A percentile compares a stretch with the other conserved stretches of the same genome.
Conservation (phyloP, 768 basidiomycete genomes). For the Termitomyces sp. region DNA sequence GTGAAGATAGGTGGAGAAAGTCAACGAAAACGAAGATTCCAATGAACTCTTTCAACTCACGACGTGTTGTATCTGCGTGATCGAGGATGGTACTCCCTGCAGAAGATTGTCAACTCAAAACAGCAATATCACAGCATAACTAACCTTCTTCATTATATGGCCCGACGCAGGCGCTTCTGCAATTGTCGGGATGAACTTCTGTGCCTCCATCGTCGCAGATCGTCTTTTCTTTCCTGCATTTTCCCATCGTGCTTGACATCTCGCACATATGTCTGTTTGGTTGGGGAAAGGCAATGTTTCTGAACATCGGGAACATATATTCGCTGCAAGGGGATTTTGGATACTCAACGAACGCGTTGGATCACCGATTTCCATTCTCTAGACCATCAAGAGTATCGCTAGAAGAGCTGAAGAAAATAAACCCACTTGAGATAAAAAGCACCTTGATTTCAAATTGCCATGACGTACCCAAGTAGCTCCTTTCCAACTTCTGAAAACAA, state of each 20-base stretch:
- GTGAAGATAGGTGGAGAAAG: background rate
- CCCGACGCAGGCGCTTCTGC: background rate
- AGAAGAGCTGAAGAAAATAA: background rate
- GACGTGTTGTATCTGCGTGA: background rate
- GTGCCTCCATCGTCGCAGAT: background rate
- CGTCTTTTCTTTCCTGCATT: background rate
- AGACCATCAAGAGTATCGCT: constrained; percentile 2
- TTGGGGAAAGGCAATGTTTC: background rate
- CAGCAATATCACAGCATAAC: background rate
- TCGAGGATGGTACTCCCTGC: background rate
- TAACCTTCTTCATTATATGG: background rate
- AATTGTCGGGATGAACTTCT: background rate
- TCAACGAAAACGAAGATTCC: background rate
- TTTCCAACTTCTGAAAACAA: background rate
- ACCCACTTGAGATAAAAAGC: background rate
- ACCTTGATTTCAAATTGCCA: background rate
- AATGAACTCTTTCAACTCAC: background rate
- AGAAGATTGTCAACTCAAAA: background rate
- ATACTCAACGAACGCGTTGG: background rate
- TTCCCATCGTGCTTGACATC: constrained; percentile 1
- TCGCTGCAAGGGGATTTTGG: background rate
- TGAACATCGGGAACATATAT: constrained; percentile 2
- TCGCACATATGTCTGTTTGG: background rate
- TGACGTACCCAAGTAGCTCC: background rate
- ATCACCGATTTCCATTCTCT: constrained; percentile 3